A percentile compares a stretch with the other conserved stretches of the same genome.
phyloP scores from a whole-genome alignment of 768 basidiomycete genomes.

The Leucocoprinus sp. region DNA sequence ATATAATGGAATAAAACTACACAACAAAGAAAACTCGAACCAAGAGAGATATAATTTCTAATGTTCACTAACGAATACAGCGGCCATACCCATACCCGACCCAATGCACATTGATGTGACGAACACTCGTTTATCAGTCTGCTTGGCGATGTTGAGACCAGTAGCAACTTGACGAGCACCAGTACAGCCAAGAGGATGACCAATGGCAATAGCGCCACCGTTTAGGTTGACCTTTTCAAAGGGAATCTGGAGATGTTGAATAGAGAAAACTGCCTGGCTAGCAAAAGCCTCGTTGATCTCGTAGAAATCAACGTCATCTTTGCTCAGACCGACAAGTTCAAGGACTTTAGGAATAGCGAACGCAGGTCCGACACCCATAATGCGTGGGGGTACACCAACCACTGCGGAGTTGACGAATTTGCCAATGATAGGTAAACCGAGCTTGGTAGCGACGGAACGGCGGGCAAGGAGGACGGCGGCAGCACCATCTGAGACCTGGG shows the following conservation, averaged over 20 bases:
- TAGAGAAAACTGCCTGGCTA: constrained; percentile 66
- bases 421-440: constrained; percentile 80
- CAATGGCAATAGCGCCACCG: constrained; percentile 86
- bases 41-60: constrained; percentile 20
- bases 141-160: constrained; percentile 72
- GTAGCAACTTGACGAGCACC: constrained; percentile 87
- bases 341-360: constrained; percentile 78
- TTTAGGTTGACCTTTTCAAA: constrained; percentile 77
- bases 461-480: constrained; percentile 82
- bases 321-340: constrained; percentile 52
- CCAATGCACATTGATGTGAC: constrained; percentile 92
- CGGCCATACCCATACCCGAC: constrained; percentile 87
- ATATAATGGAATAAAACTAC: too few species aligned
- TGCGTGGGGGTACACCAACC: constrained; percentile 77
- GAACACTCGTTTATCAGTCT: constrained; percentile 68
- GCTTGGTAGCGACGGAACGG: constrained; percentile 70
- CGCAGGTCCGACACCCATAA: constrained; percentile 91
- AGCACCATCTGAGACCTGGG: constrained; percentile 88
- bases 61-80: constrained; percentile 79
- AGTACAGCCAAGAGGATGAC: constrained; percentile 83
- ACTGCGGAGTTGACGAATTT: constrained; percentile 68
- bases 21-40: not conserved
- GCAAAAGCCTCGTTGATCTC: constrained; percentile 94
- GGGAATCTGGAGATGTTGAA: constrained; percentile 63
- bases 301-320: constrained; percentile 78